Base-by-base conservation (phyloP, 2,329 filamentous ascomycete species). In the Alternaria sp. region DNA sequence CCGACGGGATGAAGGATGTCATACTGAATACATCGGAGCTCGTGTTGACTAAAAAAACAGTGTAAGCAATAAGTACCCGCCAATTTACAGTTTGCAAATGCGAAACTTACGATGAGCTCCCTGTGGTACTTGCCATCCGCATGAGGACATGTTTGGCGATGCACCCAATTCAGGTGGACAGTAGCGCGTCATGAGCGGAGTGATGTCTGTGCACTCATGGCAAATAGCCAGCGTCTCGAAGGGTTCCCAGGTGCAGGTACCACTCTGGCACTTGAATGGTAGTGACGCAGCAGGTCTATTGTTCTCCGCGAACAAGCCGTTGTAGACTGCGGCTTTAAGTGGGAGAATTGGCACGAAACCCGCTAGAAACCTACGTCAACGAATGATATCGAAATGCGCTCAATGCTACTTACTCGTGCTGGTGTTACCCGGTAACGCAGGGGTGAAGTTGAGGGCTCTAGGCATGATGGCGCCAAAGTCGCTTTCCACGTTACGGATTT, bases 11-110 rank as follows among this genome's bases (percentile, higher is more conserved):
- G 52, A 65, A 62, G n/a, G 65, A 67, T 17, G 65, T 65, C 65
- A 67, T 67, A 45, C 65, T 67, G 45, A 67, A 67, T 10, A 65
- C 62, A n/a, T 67, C 65, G n/a, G 65, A 67, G 28, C 65, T 65
- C 13, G 59, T 65, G 30, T 67, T 67, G 52, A 67, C 49, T 40
- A 13, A 13, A 25, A 25, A 2, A n/a, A 52, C 2, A 28, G 17
- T 36, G 9, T 26, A 32, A 13, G 12, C 17, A 51, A 30, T 36
- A 28, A 23, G 28, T 51, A 36, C 49, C 21, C 15, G 17, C 19
- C 19, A 19, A 23, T 51, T 6, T 11, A 11, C 13, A 6, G 4
- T 23, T 32, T 51, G 12, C 17, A n/a, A 1, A n/a, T 9, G 21
- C 21, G 28, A 15, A 11, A 51, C 49, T 51, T 19, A 36, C 49